A percentile compares a stretch with the other conserved stretches of the same genome.
phyloP scores from a whole-genome alignment of 495 filamentous ascomycete genomes.

The Penicillium angulare region DNA sequence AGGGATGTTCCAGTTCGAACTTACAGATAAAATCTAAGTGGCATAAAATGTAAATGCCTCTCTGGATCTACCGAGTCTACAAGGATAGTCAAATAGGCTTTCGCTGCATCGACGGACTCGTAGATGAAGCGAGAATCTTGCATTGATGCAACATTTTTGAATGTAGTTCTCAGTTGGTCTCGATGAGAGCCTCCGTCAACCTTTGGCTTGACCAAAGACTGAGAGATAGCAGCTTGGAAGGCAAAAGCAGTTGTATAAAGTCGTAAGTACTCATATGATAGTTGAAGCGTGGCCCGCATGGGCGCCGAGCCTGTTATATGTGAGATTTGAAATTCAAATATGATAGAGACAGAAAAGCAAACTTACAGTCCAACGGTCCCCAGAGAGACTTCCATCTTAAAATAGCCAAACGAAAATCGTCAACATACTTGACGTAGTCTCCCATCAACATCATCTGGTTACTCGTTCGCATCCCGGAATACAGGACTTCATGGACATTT shows the following conservation, averaged over 20 bases:
- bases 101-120: conserved; percentile 62
- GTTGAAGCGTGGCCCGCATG: conserved; percentile 55
- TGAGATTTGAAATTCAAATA: conserved; percentile 10
- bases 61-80: conserved; percentile 54
- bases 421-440: conserved; percentile 65
- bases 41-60: conserved; percentile 58
- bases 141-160: conserved; percentile 54
- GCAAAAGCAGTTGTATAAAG: conserved; percentile 68
- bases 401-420: conserved; percentile 62
- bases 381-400: conserved; percentile 62
- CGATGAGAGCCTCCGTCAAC: conserved; percentile 34
- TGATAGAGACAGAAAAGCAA: background rate
- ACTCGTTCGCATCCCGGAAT: conserved; percentile 61
- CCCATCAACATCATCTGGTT: conserved; percentile 65
- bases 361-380: conserved; percentile 56
- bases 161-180: conserved; percentile 44
- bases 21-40: conserved; percentile 57
- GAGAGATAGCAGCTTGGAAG: conserved; percentile 64
- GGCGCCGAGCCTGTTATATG: conserved; percentile 48
- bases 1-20: conserved; percentile 16
- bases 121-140: conserved; percentile 63
- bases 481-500: conserved; percentile 65
- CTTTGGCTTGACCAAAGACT: conserved; percentile 49
- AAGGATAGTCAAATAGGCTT: conserved; percentile 55
- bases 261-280: conserved; percentile 63